Evolutionary conservation across 2,329 filamentous ascomycete genomes (phyloP), one percentile per base, ranked within the genome.

Genomic region (Dactylellina sp.): DNA sequence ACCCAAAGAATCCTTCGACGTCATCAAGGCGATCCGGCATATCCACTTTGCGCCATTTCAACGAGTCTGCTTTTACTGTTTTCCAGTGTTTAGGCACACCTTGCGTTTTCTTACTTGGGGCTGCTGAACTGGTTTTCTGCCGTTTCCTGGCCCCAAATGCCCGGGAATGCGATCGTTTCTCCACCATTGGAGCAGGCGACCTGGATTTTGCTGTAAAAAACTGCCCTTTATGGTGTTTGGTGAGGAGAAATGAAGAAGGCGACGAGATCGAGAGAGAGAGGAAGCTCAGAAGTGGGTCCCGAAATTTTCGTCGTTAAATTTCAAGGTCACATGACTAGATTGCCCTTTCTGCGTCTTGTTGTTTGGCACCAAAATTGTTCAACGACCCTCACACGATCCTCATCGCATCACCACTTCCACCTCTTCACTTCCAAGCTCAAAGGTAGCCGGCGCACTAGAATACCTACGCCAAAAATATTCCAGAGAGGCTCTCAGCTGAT

Each of bases 1-100:
- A 83, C 0, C 91, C 93, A 78, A 89, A 96, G 81, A 99, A 97
- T 0, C 95, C 95, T 76, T 96, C 93, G n/a, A 91, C 91, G 82
- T 97, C 92, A 49, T 94, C 89, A 77, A 93, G 84, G 79, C 90
- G 88, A 79, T 93, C 91, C 5, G 92, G 91, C 77, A 90, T 83
- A 37, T 83, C 80, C 2, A 95, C 87, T 18, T 87, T 84, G 75
- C 85, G 86, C 88, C 88, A 90, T 78, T 83, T 82, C 64, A 90
- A 81, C 40, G 86, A 83, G 71, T 88, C 84, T 35, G 86, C 78
- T 39, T 55, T 53, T 35, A 71, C 57, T n/a, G 49, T 56, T 39
- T 80, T 79, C 14, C 68, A 68, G 11, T 57, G 50, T 56, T 71
- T 71, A 14, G 60, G 44, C n/a, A 59, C 46, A 28, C 44, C 60